phyloP scores from a whole-genome alignment of 371 early-diverging fungal genomes.

The Thermomucor indicae-seudaticae region DNA sequence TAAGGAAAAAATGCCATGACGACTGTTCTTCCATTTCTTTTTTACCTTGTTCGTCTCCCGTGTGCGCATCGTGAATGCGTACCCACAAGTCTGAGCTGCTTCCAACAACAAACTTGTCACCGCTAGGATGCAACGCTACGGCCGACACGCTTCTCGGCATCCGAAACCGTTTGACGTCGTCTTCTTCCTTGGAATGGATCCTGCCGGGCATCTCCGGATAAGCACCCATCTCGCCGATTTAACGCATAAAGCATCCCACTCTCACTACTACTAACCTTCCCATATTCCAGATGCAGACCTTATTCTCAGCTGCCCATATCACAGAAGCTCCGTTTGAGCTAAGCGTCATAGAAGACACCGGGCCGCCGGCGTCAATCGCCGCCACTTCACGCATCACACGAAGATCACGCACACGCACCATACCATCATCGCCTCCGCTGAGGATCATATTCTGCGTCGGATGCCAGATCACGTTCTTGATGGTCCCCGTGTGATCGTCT shows the following conservation, averaged over 20 bases:
- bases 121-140: constrained; percentile 76
- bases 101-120: constrained; percentile 72
- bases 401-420: constrained; percentile 69
- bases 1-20: too few relatives aligned
- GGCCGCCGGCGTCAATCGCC: constrained; percentile 51
- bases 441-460: constrained; percentile 51
- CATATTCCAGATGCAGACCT: constrained; percentile 74
- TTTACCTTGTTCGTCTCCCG: constrained; percentile 59
- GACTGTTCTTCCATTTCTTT: background rate
- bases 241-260: constrained; percentile 4
- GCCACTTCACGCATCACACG: constrained; percentile 61
- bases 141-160: constrained; percentile 68
- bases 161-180: constrained; percentile 16
- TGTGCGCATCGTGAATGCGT: constrained; percentile 70
- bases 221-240: too few relatives aligned
- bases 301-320: constrained; percentile 71
- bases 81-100: constrained; percentile 77
- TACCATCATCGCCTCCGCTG: constrained; percentile 61
- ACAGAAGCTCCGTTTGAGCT: constrained; percentile 68
- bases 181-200: background rate
- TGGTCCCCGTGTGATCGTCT: constrained; percentile 59
- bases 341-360: constrained; percentile 66
- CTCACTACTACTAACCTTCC: constrained; percentile 62
- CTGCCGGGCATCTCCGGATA: background rate
- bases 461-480: constrained; percentile 73